A percentile compares a stretch with the other conserved stretches of the same genome.
phyloP scores from a whole-genome alignment of 768 basidiomycete species.

The Termitomyces sp. region DNA sequence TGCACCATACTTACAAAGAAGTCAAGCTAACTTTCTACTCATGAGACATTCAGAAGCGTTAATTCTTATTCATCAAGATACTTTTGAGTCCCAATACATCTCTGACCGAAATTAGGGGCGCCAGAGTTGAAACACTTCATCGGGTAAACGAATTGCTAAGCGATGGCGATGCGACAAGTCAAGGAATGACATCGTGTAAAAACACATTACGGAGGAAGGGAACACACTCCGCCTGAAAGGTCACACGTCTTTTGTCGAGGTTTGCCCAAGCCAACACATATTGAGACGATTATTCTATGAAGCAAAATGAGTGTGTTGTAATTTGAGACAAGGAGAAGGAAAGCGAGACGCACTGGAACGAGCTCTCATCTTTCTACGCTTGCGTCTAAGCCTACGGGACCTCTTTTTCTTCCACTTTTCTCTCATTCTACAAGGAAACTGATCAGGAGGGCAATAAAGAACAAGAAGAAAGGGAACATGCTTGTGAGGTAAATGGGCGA shows the following conservation, averaged over 20 bases:
- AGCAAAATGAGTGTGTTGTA: background rate
- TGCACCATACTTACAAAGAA: too few species aligned
- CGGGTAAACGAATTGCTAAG: constrained; percentile 4
- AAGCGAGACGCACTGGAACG: constrained; percentile 71
- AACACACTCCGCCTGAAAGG: constrained; percentile 2
- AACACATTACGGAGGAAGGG: background rate
- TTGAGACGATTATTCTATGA: constrained; percentile 32
- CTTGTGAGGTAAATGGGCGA: constrained; percentile 27
- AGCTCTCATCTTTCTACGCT: constrained; percentile 94
- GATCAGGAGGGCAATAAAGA: background rate
- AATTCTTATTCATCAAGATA: constrained; percentile 9
- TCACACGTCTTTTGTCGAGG: constrained; percentile 9
- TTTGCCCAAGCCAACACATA: constrained; percentile 16
- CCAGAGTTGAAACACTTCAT: constrained; percentile 7
- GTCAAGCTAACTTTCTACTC: too few species aligned
- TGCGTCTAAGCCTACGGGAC: constrained; percentile 87
- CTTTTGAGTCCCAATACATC: constrained; percentile 10
- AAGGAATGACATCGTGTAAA: constrained; percentile 13
- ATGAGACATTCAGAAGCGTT: background rate
- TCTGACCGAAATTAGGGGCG: constrained; percentile 1
- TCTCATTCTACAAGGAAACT: constrained; percentile 58
- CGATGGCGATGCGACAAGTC: constrained; percentile 17
- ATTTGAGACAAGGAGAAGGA: background rate
- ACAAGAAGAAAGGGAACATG: constrained; percentile 14
- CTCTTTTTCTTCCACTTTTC: constrained; percentile 98